Percentiles rank a stretch among this genome's conserved stretches.
Conservation (phyloP, 1,139 yeast species). For the Komagataea norvegica region DNA sequence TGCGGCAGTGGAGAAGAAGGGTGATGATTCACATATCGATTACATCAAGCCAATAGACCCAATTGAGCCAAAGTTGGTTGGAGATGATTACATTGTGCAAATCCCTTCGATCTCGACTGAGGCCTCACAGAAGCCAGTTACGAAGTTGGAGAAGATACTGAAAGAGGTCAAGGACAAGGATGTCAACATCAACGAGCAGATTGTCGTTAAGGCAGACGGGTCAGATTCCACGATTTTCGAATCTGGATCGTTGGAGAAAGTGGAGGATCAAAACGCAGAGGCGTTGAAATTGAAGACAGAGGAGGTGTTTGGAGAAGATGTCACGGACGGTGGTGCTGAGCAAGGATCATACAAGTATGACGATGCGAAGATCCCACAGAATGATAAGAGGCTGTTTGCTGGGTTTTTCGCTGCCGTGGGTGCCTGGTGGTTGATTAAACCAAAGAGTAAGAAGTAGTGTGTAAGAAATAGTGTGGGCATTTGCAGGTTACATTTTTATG, state of each 20-base stretch:
- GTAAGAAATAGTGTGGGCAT: not conserved
- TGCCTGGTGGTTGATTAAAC: constrained; percentile 23
- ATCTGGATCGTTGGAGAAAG: constrained; percentile 15
- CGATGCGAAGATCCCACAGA: constrained; percentile 12
- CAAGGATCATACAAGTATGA: constrained; percentile 22
- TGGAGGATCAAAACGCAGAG: constrained; percentile 14
- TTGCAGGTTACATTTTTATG: too few relatives aligned
- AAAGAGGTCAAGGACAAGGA: constrained; percentile 9
- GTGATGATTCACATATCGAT: constrained; percentile 26
- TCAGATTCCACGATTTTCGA: constrained; percentile 22
- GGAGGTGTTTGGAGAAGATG: constrained; percentile 6
- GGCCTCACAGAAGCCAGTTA: constrained; percentile 47
- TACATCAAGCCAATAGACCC: constrained; percentile 26
- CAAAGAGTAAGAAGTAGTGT: constrained; percentile 11
- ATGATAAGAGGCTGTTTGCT: constrained; percentile 20
- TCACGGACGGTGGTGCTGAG: constrained; percentile 8
- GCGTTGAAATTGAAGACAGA: constrained; percentile 11
- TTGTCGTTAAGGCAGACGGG: constrained; percentile 24
- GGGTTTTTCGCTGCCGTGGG: constrained; percentile 21
- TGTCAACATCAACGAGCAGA: constrained; percentile 23
- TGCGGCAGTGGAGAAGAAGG: constrained; percentile 17
- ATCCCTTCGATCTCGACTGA: constrained; percentile 49
- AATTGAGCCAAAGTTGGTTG: constrained; percentile 24
- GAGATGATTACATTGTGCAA: constrained; percentile 49
- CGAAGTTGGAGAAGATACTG: constrained; percentile 25